A percentile compares a stretch with the other conserved stretches of the same genome.
phyloP scores from a whole-genome alignment of 306 rosid species.

The Delonix regia region DNA sequence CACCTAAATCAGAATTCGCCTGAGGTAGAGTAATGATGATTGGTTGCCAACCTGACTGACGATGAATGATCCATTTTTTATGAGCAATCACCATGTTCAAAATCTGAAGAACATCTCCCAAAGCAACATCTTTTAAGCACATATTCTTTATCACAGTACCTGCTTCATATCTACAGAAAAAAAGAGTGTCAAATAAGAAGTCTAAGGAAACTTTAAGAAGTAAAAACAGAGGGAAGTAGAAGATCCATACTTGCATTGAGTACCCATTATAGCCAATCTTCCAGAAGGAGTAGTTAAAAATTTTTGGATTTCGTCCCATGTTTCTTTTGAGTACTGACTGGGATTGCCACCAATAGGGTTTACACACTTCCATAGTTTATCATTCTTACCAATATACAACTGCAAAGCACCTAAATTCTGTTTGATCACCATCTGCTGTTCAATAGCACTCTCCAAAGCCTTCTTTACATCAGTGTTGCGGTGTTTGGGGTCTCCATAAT shows the following conservation, averaged over 20 bases:
- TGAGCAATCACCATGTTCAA: conserved; percentile 49
- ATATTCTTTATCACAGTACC: conserved; percentile 52
- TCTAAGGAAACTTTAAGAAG: neutral
- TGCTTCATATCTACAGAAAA: conserved; percentile 59
- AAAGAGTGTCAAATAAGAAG: conserved; percentile 7
- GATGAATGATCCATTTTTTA: conserved; percentile 68
- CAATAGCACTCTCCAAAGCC: conserved; percentile 67
- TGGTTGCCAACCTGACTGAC: conserved; percentile 75
- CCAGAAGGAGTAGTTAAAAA: conserved; percentile 58
- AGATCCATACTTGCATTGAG: conserved; percentile 59
- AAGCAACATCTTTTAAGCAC: conserved; percentile 52
- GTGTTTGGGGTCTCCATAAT: conserved; percentile 65
- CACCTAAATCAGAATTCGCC: conserved; percentile 39
- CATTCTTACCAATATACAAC: conserved; percentile 66
- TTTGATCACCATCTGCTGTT: conserved; percentile 65
- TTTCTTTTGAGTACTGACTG: conserved; percentile 47
- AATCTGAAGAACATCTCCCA: conserved; percentile 62
- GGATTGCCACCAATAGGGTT: conserved; percentile 56
- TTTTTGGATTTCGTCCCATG: conserved; percentile 53
- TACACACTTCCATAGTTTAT: conserved; percentile 68
- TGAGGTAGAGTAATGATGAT: conserved; percentile 49
- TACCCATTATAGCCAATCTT: conserved; percentile 50
- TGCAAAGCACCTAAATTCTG: conserved; percentile 67
- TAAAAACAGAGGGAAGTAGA: conserved; percentile 2
- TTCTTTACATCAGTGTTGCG: conserved; percentile 60